A percentile compares a stretch with the other conserved stretches of the same genome.
phyloP scores from a whole-genome alignment of 2,329 filamentous ascomycete genomes.

The Pseudocercospora ulei region DNA sequence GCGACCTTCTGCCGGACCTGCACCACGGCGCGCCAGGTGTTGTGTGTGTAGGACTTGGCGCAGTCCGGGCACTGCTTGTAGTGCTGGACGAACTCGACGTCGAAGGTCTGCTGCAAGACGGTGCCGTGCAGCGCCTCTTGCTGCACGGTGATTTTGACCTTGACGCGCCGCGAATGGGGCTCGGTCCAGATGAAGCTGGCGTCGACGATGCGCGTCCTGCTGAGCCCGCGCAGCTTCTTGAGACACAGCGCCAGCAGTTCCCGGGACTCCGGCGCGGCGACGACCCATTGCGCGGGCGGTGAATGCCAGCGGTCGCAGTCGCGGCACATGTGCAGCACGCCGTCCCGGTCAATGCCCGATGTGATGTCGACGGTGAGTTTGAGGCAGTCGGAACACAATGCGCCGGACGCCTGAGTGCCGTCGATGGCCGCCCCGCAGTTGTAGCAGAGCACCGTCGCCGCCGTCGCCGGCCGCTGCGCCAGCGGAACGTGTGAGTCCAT shows the following conservation, averaged over 20 bases:
- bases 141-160: constrained; percentile 92
- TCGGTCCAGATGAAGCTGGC: constrained; percentile 98
- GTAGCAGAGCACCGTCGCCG: constrained; percentile 78
- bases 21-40: constrained; percentile 86
- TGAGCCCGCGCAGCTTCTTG: constrained; percentile 72
- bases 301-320: constrained; percentile 92
- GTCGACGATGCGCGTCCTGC: constrained; percentile 88
- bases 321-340: constrained; percentile 77
- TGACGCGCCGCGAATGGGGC: constrained; percentile 83
- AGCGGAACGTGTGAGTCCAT: constrained; percentile 32
- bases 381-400: constrained; percentile 91
- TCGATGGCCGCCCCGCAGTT: constrained; percentile 96
- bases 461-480: constrained; percentile 28
- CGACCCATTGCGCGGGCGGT: constrained; percentile 76
- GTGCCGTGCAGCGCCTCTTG: constrained; percentile 56
- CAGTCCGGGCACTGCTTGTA: constrained; percentile 93
- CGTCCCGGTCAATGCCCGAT: constrained; percentile 80
- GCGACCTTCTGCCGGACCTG: constrained; percentile 95
- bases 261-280: constrained; percentile 74
- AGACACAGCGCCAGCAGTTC: constrained; percentile 88
- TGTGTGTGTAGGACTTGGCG: constrained; percentile 89
- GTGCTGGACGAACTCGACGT: constrained; percentile 83
- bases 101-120: constrained; percentile 83
- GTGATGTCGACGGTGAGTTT: constrained; percentile 92
- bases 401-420: constrained; percentile 73